A percentile compares a stretch with the other conserved stretches of the same genome.
Evolutionary conservation across 106 monocot species (phyloP).

Genomic region (Dioscorea alata): DNA sequence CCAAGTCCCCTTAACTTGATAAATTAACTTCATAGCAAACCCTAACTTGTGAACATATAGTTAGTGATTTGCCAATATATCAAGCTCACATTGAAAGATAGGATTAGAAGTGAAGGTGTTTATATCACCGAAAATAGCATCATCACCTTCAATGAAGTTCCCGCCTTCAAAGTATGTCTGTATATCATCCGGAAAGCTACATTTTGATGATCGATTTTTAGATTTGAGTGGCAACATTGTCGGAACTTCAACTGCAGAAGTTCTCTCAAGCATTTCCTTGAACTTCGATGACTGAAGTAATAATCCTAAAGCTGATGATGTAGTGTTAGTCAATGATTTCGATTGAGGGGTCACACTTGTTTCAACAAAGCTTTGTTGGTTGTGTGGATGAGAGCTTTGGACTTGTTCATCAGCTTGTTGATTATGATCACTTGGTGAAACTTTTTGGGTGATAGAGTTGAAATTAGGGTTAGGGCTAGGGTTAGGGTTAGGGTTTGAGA

Average conservation of each 20-base stretch:
- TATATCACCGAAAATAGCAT: too few species aligned
- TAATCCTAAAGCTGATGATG: conserved; percentile 27
- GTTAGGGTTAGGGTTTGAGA: neutral
- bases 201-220: neutral
- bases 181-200: too few species aligned
- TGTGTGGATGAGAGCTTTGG: neutral
- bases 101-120: too few species aligned
- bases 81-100: too few species aligned
- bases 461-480: neutral
- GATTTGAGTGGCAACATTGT: conserved; percentile 9
- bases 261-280: conserved; percentile 42
- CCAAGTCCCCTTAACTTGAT: too few species aligned
- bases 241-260: neutral
- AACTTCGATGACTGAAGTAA: conserved; percentile 40
- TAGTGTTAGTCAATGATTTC: neutral
- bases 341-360: neutral
- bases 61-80: too few species aligned
- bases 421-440: neutral
- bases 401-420: neutral
- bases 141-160: too few species aligned
- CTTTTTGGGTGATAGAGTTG: too few species aligned
- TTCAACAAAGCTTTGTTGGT: neutral
- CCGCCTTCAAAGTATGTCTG: too few species aligned
- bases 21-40: too few species aligned
- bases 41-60: too few species aligned